Percentiles rank a stretch among this genome's conserved stretches.
phyloP scores from a whole-genome alignment of 2,329 filamentous ascomycete species.

The Penicillium paneum region DNA sequence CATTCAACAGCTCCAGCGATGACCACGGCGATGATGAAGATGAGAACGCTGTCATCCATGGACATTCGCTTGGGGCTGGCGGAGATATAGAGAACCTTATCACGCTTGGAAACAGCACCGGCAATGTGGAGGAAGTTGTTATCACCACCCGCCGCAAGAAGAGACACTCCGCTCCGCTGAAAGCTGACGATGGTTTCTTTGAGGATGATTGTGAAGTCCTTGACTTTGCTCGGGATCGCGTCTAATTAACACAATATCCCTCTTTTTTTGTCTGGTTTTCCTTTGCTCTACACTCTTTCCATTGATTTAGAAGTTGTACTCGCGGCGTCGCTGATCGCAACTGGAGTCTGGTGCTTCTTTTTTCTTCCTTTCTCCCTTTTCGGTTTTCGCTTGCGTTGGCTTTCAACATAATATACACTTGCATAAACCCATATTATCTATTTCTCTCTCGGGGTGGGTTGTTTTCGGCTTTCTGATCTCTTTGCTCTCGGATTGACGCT shows the following conservation, averaged over 20 bases:
- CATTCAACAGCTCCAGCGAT: constrained; percentile 42
- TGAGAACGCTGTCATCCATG: constrained; percentile 24
- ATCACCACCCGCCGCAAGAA: constrained; percentile 74
- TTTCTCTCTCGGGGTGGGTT: background rate
- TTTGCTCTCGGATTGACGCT: constrained; percentile 7
- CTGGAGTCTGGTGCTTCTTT: constrained; percentile 12
- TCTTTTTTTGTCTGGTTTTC: background rate
- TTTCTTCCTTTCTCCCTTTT: background rate
- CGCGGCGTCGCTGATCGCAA: constrained; percentile 16
- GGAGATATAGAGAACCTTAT: constrained; percentile 49
- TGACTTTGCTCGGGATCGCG: constrained; percentile 69
- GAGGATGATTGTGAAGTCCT: constrained; percentile 90
- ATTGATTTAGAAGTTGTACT: constrained; percentile 18
- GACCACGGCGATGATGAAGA: constrained; percentile 38
- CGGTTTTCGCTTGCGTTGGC: background rate
- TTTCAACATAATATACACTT: constrained; percentile 15
- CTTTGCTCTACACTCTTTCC: constrained; percentile 8
- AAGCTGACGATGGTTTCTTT: constrained; percentile 70
- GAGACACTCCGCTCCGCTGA: constrained; percentile 37
- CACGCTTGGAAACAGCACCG: constrained; percentile 51
- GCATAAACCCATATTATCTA: constrained; percentile 16
- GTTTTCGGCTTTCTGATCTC: background rate
- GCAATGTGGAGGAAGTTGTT: constrained; percentile 72
- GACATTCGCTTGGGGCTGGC: constrained; percentile 31
- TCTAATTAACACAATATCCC: constrained; percentile 32